Base-by-base conservation (phyloP, 148 eudicot species). In the Vaccinium vitisidaea region DNA sequence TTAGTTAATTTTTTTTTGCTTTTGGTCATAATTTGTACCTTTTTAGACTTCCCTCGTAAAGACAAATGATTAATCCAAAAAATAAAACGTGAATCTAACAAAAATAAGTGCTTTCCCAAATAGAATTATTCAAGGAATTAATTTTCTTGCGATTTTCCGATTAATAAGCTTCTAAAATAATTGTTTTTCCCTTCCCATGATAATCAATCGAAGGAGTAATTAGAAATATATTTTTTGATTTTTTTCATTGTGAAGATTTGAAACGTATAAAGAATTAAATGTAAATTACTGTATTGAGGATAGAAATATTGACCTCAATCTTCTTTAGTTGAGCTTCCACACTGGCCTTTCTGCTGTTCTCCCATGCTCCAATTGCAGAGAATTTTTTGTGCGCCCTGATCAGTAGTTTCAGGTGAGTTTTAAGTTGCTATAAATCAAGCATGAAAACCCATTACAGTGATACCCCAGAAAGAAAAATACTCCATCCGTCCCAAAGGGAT, bases 331-430 rank as follows among this genome's bases (percentile, higher is more conserved):
- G 71, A 59, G 94, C 94, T 81, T 90, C 97, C 8, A 94, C 49
- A 15, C 83, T 10, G 48, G 95, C 97, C 82, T 88, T 91, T 91
- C 88, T 90, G 82, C 84, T 88, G 85, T 84, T 91, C 89, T 92
- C 98, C 98, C 98, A 92, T 30, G 95, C 86, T 46, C 65, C 89
- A 82, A 92, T 43, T 8, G 86, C 87, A 79, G 90, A 90, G 36
- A 91, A 49, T 82, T 91, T 94, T 77, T 91, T 94, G 73, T 86
- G 87, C 30, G 98, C 95, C 89, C 98, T 94, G 92, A 86, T 25
- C 39, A 36, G 15, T 56, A 43, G 75, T 71, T 82, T 39, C 61
- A 2, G n/a, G 5, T 10, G 21, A 32, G 83, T 73, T 75, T 15
- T 19, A 58, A 54, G 6, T 84, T 27, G 46, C 27, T 27, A 30